These are phyloP conservation scores for Tieghemostelium lacteum DNA, from an alignment of 78 protist genomes.

Conservation along the genomic window DNA sequence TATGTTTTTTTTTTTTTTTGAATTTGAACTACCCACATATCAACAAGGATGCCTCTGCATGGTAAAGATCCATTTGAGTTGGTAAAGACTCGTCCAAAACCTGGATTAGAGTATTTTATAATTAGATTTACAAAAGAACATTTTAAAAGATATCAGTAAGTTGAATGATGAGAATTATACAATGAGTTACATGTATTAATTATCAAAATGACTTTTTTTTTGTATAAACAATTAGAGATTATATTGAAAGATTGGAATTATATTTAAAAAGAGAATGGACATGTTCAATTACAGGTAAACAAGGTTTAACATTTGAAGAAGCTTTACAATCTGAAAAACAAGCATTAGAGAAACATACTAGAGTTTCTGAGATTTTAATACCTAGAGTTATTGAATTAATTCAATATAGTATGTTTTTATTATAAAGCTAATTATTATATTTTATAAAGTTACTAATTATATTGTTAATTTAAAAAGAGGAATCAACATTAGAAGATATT, in stretches of 20 bases:
- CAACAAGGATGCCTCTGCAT: conserved; percentile 58
- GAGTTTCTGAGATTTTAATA: conserved; percentile 27
- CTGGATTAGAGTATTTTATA: conserved; percentile 45
- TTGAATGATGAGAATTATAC: no score
- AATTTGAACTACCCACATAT: no score
- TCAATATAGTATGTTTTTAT: conserved; percentile 43
- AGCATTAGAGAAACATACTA: conserved; percentile 40
- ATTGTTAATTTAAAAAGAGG: no score
- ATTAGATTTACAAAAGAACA: conserved; percentile 72
- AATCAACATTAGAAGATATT: no score
- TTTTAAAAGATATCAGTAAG: conserved; percentile 60
- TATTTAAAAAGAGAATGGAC: conserved; percentile 51
- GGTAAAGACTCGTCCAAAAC: conserved; percentile 28
- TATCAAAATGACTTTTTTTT: neutral
- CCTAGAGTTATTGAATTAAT: conserved; percentile 41
- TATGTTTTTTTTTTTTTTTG: no score
- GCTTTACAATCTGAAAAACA: conserved; percentile 51
- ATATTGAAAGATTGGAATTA: conserved; percentile 21
- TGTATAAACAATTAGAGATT: conserved; percentile 15
- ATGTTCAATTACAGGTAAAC: conserved; percentile 47
- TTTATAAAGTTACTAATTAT: no score
- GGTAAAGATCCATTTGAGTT: conserved; percentile 54
- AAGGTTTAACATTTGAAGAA: conserved; percentile 45
- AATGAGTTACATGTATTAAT: neutral
- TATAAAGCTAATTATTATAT: no score